A percentile compares a stretch with the other conserved stretches of the same genome.
These are phyloP conservation scores for Salisapilia sapeloensis DNA, from an alignment of 352 stramenopile species.

Conservation along the genomic window DNA sequence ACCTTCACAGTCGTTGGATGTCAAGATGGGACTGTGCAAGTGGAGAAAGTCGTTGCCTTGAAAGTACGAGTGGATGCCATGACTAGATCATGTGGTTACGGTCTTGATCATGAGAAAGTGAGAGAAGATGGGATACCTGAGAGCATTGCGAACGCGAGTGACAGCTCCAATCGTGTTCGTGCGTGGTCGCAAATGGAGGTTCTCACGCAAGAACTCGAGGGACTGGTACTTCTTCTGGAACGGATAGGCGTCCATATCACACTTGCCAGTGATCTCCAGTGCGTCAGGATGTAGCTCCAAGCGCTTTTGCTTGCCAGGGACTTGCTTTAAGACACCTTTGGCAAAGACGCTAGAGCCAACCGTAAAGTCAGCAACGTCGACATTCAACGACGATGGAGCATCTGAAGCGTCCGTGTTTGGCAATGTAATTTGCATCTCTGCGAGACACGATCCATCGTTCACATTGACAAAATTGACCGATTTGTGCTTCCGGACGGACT, in stretches of 20 bases:
- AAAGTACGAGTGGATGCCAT: slow-evolving; percentile 57
- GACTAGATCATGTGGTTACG: slow-evolving; percentile 9
- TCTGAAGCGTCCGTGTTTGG: slow-evolving; percentile 23
- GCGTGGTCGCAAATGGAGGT: slow-evolving; percentile 90
- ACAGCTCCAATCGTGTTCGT: slow-evolving; percentile 96
- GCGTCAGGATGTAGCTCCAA: slow-evolving; percentile 82
- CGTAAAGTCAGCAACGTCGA: slow-evolving; percentile 77
- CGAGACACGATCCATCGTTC: slow-evolving; percentile 89
- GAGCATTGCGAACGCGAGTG: slow-evolving; percentile 85
- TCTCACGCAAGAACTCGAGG: slow-evolving; percentile 93
- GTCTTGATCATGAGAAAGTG: background rate
- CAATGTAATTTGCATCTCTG: slow-evolving; percentile 85
- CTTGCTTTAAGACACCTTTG: slow-evolving; percentile 78
- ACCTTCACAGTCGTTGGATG: slow-evolving; percentile 94
- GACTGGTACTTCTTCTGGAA: slow-evolving; percentile 98
- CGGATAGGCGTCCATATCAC: slow-evolving; percentile 87
- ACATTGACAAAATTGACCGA: slow-evolving; percentile 94
- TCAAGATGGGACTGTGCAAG: slow-evolving; percentile 91
- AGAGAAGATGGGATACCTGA: slow-evolving; percentile 25
- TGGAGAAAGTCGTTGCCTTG: slow-evolving; percentile 65
- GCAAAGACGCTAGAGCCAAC: slow-evolving; percentile 88
- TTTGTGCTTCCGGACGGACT: slow-evolving; percentile 95
- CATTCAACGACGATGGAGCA: slow-evolving; percentile 8
- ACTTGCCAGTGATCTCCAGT: slow-evolving; percentile 83
- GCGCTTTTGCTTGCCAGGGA: slow-evolving; percentile 77